Evolutionary conservation across 768 basidiomycete genomes (phyloP).

Genomic region (Lentinula aciculospora): DNA sequence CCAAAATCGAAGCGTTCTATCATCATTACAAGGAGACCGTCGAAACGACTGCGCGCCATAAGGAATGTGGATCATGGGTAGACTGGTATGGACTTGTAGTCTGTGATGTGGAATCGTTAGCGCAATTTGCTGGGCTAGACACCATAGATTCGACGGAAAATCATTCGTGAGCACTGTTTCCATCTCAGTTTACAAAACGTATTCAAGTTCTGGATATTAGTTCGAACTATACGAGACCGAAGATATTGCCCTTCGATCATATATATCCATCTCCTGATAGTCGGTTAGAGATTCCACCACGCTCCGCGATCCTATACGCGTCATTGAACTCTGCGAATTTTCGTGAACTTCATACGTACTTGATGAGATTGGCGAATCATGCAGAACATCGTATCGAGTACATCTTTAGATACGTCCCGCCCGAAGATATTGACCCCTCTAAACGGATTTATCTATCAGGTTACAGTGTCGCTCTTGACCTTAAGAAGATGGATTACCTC

Average conservation of each 20-base stretch:
- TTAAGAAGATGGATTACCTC: conserved; percentile 97
- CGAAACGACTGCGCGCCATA: conserved; percentile 15
- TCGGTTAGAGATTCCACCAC: conserved; percentile 41
- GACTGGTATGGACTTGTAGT: conserved; percentile 77
- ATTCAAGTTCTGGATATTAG: conserved; percentile 4
- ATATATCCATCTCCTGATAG: conserved; percentile 46
- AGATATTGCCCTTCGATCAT: conserved; percentile 74
- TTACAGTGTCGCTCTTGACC: conserved; percentile 86
- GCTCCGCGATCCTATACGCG: conserved; percentile 77
- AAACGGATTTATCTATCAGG: conserved; percentile 60
- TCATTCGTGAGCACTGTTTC: conserved; percentile 20
- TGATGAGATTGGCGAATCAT: conserved; percentile 44
- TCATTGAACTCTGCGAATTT: conserved; percentile 63
- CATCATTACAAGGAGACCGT: conserved; percentile 52
- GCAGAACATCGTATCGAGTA: conserved; percentile 56
- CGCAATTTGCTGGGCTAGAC: conserved; percentile 45
- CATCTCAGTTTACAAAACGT: neutral
- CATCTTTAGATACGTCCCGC: conserved; percentile 66
- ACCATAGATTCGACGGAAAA: conserved; percentile 35
- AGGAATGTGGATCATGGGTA: conserved; percentile 67
- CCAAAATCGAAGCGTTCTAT: conserved; percentile 82
- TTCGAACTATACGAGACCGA: conserved; percentile 34
- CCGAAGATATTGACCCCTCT: conserved; percentile 17
- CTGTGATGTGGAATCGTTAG: conserved; percentile 60
- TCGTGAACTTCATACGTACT: conserved; percentile 59